Base-by-base conservation (phyloP, 2,329 filamentous ascomycete species). In the Fusarium aywerte region DNA sequence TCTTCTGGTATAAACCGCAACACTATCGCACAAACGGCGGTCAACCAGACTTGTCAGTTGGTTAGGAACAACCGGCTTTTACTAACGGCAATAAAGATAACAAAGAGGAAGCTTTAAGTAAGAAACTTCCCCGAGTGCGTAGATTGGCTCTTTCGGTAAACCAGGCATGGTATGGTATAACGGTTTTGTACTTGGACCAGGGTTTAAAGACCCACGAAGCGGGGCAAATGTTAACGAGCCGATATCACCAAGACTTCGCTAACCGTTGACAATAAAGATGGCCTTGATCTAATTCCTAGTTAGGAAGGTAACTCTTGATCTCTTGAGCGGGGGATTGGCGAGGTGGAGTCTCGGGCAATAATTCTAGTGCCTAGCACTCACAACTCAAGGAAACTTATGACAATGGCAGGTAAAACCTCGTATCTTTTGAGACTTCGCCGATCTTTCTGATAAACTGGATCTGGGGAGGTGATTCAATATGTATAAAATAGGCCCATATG, bases 361-460 rank as follows among this genome's bases (percentile, higher is more conserved):
- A 29, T 62, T 62, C 49, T 62, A 57, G 59, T 20, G 50, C 60
- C 60, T 63, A 58, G 60, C 10, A 51, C 31, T 45, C 21, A n/a
- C 7, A 11, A 2, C 21, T n/a, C 16, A 29, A 27, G 25, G 25
- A 27, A 27, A 27, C 2, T 9, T 45, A 39, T 36, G 27, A 45
- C 42, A 39, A 47, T 5, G 10, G 31, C 15, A 49, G 33, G 21
- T 8, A 35, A 39, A 18, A 21, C 3, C 13, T 15, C 8, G 7
- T n/a, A 23, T 8, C 12, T 23, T 27, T 4, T 7, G 10, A 7
- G 10, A 9, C 9, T 58, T 47, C 16, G 38, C 25, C 32, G 10
- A 63, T 35, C 3, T 31, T 13, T n/a, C 31, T 7, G 25, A 18
- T 10, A 31, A n/a, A 12, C 15, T 25, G 11, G 29, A 31, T 11